Conservation (phyloP, 1,139 yeast genomes). For the Saccharomyces hybrid region DNA sequence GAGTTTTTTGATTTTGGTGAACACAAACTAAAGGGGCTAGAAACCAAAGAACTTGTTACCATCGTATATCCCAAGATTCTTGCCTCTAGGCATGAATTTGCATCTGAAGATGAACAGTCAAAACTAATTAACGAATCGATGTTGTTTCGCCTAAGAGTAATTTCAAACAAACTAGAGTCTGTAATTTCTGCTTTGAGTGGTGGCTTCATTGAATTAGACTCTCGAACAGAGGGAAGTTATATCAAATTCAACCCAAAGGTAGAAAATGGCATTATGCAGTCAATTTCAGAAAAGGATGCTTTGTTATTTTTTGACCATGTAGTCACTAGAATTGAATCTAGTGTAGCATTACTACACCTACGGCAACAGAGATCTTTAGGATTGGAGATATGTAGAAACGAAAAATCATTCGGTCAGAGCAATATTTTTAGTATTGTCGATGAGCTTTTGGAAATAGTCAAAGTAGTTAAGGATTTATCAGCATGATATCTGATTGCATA, state of each 20-base stretch:
- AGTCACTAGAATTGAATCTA: conserved; percentile 28
- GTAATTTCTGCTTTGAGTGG: conserved; percentile 22
- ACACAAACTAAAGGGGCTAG: conserved; percentile 84
- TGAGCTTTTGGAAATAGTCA: conserved; percentile 3
- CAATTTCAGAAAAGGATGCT: conserved; percentile 21
- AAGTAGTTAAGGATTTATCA: background rate
- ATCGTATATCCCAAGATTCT: conserved; percentile 66
- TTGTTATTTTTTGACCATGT: conserved; percentile 27
- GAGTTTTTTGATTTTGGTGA: conserved; percentile 72
- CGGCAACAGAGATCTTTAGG: conserved; percentile 24
- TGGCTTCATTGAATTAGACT: conserved; percentile 15
- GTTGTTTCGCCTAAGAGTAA: conserved; percentile 20
- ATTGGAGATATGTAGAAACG: conserved; percentile 13
- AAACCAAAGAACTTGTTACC: conserved; percentile 83
- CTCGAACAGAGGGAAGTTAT: conserved; percentile 1
- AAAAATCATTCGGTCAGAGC: conserved; percentile 9
- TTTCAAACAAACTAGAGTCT: conserved; percentile 23
- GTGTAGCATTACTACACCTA: conserved; percentile 22
- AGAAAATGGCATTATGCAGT: conserved; percentile 13
- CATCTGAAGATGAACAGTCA: conserved; percentile 20
- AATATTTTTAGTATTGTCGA: conserved; percentile 24
- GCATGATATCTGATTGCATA: background rate
- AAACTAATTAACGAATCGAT: conserved; percentile 22
- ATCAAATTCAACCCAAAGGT: conserved; percentile 11
- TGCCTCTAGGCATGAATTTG: conserved; percentile 42